phyloP scores from a whole-genome alignment of 176 grass and related monocot species.

The Tillandsia fasciculata region DNA sequence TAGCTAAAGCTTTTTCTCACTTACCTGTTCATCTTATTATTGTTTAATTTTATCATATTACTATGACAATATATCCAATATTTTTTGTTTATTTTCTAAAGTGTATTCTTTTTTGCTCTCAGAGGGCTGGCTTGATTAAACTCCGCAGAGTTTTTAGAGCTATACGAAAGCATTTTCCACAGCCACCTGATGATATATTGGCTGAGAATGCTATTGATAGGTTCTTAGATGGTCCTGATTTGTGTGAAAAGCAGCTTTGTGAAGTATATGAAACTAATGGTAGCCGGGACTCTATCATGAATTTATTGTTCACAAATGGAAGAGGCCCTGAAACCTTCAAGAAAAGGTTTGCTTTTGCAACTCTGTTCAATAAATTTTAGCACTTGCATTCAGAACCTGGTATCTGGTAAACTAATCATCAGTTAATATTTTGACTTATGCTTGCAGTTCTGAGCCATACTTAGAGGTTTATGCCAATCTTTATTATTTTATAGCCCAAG shows the following conservation, averaged over 20 bases:
- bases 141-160: constrained; percentile 81
- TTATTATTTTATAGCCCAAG: constrained; percentile 73
- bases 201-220: constrained; percentile 58
- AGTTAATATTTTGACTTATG: constrained; percentile 30
- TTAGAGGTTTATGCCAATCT: constrained; percentile 90
- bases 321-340: constrained; percentile 54
- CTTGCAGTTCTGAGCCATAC: constrained; percentile 77
- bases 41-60: background rate
- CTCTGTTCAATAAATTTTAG: constrained; percentile 12
- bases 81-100: background rate
- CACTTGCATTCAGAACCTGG: constrained; percentile 5
- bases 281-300: constrained; percentile 54
- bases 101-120: background rate
- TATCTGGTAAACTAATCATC: constrained; percentile 17
- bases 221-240: constrained; percentile 85
- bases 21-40: background rate
- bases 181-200: constrained; percentile 77
- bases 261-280: constrained; percentile 64
- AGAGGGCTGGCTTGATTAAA: constrained; percentile 98
- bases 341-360: constrained; percentile 54
- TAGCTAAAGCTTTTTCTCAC: constrained; percentile 1
- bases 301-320: constrained; percentile 70
- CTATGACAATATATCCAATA: background rate
- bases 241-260: constrained; percentile 62
- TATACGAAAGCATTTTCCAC: constrained; percentile 87